phyloP scores from a whole-genome alignment of 2,329 filamentous ascomycete species.

The Ophiognomonia clavigignenti-juglandacearum region DNA sequence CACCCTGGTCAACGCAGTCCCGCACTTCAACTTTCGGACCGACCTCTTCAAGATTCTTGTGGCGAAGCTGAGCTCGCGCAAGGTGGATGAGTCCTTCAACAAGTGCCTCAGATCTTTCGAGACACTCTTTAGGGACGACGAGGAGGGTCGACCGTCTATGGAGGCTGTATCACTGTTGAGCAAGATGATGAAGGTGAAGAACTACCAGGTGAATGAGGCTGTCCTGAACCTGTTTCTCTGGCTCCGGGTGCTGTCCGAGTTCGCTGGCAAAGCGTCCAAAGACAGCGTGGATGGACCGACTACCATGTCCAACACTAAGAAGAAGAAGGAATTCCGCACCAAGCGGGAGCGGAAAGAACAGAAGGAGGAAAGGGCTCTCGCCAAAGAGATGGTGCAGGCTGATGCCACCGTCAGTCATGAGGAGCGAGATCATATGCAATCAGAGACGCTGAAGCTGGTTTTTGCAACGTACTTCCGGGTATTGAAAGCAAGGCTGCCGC shows the following conservation, averaged over 20 bases:
- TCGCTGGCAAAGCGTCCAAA: slow-evolving; percentile 76
- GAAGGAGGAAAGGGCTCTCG: slow-evolving; percentile 80
- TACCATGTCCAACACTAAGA: slow-evolving; percentile 56
- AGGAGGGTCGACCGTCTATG: slow-evolving; percentile 82
- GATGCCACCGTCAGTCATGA: slow-evolving; percentile 90
- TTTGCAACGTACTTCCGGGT: slow-evolving; percentile 95
- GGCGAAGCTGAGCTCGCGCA: slow-evolving; percentile 70
- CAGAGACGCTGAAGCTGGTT: slow-evolving; percentile 91
- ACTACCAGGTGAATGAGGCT: slow-evolving; percentile 78
- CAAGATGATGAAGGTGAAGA: slow-evolving; percentile 90
- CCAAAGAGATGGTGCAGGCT: slow-evolving; percentile 90
- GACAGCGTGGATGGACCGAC: slow-evolving; percentile 51
- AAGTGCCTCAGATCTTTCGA: slow-evolving; percentile 77
- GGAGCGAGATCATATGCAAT: slow-evolving; percentile 88
- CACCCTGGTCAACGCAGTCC: slow-evolving; percentile 71
- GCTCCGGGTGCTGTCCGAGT: slow-evolving; percentile 82
- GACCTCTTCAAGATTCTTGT: slow-evolving; percentile 86
- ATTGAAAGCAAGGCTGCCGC: slow-evolving; percentile 73
- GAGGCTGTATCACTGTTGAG: slow-evolving; percentile 80
- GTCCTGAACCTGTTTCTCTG: slow-evolving; percentile 89
- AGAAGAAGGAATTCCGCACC: slow-evolving; percentile 80
- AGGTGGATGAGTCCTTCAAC: slow-evolving; percentile 67
- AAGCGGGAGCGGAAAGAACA: slow-evolving; percentile 80
- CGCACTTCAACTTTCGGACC: slow-evolving; percentile 94
- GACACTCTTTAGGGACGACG: slow-evolving; percentile 77